Percentiles rank a stretch among this genome's conserved stretches.
These are phyloP conservation scores for Fusarium siculi DNA, from an alignment of 2,329 filamentous ascomycete genomes.

Conservation along the genomic window DNA sequence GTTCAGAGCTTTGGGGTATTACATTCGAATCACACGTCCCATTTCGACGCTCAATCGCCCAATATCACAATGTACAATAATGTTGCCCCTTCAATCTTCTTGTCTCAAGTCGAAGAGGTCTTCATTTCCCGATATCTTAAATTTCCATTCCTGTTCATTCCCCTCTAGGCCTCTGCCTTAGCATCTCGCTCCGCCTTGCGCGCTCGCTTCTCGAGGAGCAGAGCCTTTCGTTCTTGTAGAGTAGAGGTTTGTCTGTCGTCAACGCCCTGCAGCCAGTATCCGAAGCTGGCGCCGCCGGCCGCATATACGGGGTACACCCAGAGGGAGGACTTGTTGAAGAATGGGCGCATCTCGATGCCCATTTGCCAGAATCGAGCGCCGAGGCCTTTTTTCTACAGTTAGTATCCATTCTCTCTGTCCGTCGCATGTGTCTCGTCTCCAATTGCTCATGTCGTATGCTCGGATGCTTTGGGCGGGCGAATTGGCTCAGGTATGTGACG, in stretches of 20 bases:
- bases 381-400: constrained; percentile 69
- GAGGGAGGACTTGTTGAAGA: constrained; percentile 85
- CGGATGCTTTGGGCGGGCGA: constrained; percentile 8
- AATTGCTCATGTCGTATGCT: neutral
- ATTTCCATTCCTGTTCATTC: constrained; percentile 5
- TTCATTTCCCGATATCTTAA: constrained; percentile 21
- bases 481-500: constrained; percentile 26
- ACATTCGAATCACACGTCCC: constrained; percentile 39
- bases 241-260: constrained; percentile 83
- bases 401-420: neutral
- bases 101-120: constrained; percentile 2
- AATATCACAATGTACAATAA: constrained; percentile 42
- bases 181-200: constrained; percentile 63
- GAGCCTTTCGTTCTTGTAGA: constrained; percentile 80
- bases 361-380: constrained; percentile 95
- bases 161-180: constrained; percentile 40
- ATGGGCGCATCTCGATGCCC: constrained; percentile 96
- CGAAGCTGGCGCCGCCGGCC: constrained; percentile 86
- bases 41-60: constrained; percentile 42
- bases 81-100: constrained; percentile 8
- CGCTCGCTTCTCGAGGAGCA: constrained; percentile 88
- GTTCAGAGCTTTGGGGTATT: constrained; percentile 16
- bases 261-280: constrained; percentile 95
- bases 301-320: constrained; percentile 95
- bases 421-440: neutral